phyloP scores from a whole-genome alignment of 352 stramenopile genomes.

The Globisporangium solare region DNA sequence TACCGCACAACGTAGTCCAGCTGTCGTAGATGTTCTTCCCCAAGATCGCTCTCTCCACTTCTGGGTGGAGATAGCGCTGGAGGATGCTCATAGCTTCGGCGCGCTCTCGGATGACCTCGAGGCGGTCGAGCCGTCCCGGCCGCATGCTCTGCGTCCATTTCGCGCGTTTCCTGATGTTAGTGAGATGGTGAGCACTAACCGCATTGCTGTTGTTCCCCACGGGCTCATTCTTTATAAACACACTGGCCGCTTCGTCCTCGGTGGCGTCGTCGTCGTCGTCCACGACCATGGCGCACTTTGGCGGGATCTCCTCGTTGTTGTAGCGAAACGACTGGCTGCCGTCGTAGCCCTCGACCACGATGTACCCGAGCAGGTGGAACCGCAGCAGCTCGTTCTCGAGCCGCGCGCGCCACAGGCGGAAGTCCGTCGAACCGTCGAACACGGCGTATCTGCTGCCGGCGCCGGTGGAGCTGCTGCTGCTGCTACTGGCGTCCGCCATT shows the following conservation, averaged over 20 bases:
- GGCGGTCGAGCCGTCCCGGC: slow-evolving; percentile 24
- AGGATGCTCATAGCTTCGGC: slow-evolving; percentile 46
- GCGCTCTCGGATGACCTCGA: slow-evolving; percentile 33
- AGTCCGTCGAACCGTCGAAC: slow-evolving; percentile 44
- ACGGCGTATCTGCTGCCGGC: slow-evolving; percentile 15
- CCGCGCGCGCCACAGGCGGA: slow-evolving; percentile 35
- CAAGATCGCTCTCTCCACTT: slow-evolving; percentile 39
- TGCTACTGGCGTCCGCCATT: no score
- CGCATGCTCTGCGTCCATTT: neutral
- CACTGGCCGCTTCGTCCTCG: neutral
- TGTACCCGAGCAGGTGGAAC: slow-evolving; percentile 45
- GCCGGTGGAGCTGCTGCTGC: slow-evolving; percentile 9
- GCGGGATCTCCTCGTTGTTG: slow-evolving; percentile 38
- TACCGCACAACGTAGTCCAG: slow-evolving; percentile 35
- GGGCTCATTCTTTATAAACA: slow-evolving; percentile 15
- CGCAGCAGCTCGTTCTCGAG: slow-evolving; percentile 50
- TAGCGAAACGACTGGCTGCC: slow-evolving; percentile 39
- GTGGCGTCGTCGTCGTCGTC: slow-evolving; percentile 16
- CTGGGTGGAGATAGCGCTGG: slow-evolving; percentile 38
- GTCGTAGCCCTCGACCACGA: slow-evolving; percentile 38
- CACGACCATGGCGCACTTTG: slow-evolving; percentile 18
- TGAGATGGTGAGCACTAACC: neutral
- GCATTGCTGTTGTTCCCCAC: neutral
- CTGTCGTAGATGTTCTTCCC: slow-evolving; percentile 52
- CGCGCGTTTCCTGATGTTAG: neutral